Evolutionary conservation across 306 rosid species (phyloP).

Genomic region (Canavalia gladiata): DNA sequence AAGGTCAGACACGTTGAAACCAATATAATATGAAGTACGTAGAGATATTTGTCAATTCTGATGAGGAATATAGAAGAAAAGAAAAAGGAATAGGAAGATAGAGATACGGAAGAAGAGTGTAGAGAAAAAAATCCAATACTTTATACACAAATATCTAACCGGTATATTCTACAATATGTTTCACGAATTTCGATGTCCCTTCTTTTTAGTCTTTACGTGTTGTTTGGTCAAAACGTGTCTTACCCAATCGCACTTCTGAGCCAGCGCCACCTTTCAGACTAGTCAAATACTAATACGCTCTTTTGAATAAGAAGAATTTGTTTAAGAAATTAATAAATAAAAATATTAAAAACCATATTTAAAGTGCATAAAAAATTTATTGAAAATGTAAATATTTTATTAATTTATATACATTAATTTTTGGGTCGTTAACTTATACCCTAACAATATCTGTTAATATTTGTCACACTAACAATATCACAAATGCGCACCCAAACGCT

Average conservation of each 20-base stretch:
- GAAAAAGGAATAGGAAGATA: not conserved
- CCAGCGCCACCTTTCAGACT: not conserved
- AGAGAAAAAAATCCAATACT: not conserved
- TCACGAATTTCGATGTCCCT: not conserved
- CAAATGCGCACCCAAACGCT: conserved; percentile 28
- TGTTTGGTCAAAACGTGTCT: conserved; percentile 37
- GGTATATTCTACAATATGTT: conserved; percentile 43
- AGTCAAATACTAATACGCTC: not conserved
- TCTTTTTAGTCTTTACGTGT: not conserved
- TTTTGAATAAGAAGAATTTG: too few relatives aligned
- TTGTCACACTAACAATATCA: not conserved
- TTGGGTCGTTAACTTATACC: too few relatives aligned
- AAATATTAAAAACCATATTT: too few relatives aligned
- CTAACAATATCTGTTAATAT: too few relatives aligned
- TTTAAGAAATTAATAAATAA: too few relatives aligned
- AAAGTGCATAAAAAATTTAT: too few relatives aligned
- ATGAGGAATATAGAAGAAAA: conserved; percentile 16
- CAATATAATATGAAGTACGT: not conserved
- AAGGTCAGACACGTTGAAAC: not conserved
- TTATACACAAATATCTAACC: conserved; percentile 53
- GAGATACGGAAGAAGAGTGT: not conserved
- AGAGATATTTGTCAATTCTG: not conserved
- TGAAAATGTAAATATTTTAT: too few relatives aligned
- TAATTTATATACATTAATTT: too few relatives aligned
- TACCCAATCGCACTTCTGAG: too few relatives aligned